Percentiles rank a stretch among this genome's conserved stretches.
Evolutionary conservation across 169 alveolate genomes (phyloP).

Genomic region (Plasmodium billcollinsi): DNA sequence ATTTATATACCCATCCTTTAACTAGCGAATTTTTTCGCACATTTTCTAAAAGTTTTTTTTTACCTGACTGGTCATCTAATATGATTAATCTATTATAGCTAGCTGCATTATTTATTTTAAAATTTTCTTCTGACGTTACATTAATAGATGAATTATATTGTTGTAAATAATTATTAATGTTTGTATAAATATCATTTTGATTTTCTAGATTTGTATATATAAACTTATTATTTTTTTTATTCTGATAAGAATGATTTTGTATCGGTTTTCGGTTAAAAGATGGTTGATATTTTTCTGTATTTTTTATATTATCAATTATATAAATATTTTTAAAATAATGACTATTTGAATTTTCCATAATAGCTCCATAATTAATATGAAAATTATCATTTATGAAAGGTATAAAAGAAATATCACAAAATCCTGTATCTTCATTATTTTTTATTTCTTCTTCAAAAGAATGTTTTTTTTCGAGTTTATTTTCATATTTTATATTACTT

Average conservation of each 20-base stretch:
- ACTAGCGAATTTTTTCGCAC: constrained; percentile 45
- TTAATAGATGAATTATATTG: too few relatives aligned
- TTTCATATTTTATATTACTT: neutral
- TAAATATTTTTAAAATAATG: constrained; percentile 1
- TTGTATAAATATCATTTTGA: too few relatives aligned
- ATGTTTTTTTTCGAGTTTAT: neutral
- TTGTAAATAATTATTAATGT: too few relatives aligned
- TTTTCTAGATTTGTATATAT: too few relatives aligned
- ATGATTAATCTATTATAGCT: constrained; percentile 46
- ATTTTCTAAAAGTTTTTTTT: constrained; percentile 26
- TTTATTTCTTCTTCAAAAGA: constrained; percentile 10
- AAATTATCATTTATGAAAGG: constrained; percentile 42
- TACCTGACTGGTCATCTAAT: constrained; percentile 53
- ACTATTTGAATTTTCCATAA: neutral
- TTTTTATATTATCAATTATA: constrained; percentile 36
- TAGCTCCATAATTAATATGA: constrained; percentile 73
- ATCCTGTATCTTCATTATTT: constrained; percentile 28
- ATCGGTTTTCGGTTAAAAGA: too few relatives aligned
- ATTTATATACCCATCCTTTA: constrained; percentile 70
- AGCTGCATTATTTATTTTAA: neutral
- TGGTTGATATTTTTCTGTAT: neutral
- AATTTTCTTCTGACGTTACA: neutral
- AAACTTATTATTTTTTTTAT: too few relatives aligned
- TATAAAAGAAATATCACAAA: constrained; percentile 57
- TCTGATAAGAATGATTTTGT: too few relatives aligned